phyloP scores from a whole-genome alignment of 768 basidiomycete species.

The Phlegmacium glaucopus region DNA sequence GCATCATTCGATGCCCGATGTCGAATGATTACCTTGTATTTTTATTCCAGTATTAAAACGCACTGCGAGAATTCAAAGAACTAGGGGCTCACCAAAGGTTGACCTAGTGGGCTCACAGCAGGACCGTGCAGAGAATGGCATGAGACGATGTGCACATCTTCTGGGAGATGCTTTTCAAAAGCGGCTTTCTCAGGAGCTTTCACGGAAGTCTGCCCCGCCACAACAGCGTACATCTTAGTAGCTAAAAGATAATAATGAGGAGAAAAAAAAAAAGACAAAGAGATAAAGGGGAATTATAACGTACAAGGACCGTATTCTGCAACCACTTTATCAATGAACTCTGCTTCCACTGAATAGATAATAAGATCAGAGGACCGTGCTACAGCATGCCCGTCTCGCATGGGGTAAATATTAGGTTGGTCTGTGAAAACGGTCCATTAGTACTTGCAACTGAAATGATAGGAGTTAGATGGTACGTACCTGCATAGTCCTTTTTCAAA shows the following conservation, averaged over 20 bases:
- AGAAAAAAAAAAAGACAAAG: neutral
- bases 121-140: constrained; percentile 96
- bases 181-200: constrained; percentile 91
- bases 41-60: neutral
- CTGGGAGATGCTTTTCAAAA: constrained; percentile 84
- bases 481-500: constrained; percentile 56
- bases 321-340: constrained; percentile 81
- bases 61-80: neutral
- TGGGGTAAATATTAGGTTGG: constrained; percentile 59
- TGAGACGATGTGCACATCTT: constrained; percentile 86
- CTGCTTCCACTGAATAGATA: constrained; percentile 94
- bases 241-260: no score
- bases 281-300: constrained; percentile 32
- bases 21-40: constrained; percentile 75
- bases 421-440: constrained; percentile 29
- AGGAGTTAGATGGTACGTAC: constrained; percentile 36
- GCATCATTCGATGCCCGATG: constrained; percentile 78
- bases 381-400: constrained; percentile 82
- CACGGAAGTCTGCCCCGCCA: constrained; percentile 95
- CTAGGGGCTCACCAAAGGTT: constrained; percentile 69
- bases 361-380: constrained; percentile 90
- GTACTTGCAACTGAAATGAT: neutral
- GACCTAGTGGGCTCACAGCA: constrained; percentile 79
- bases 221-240: constrained; percentile 90
- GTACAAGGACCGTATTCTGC: constrained; percentile 87